Evolutionary conservation across 2,329 filamentous ascomycete genomes (phyloP).

Genomic region (Pseudogymnoascus sp.): DNA sequence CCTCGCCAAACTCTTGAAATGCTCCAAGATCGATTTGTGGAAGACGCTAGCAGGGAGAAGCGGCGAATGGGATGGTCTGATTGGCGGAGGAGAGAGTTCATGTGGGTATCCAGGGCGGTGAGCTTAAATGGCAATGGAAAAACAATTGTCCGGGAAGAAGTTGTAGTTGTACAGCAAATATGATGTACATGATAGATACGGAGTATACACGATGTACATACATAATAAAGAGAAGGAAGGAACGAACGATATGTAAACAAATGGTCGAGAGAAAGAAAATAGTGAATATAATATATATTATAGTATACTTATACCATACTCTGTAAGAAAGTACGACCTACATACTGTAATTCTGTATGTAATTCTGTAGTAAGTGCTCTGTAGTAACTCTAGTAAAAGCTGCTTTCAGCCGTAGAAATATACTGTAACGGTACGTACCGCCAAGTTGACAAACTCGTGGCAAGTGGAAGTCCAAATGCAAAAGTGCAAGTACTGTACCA

Average conservation of each 20-base stretch:
- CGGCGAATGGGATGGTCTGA: neutral
- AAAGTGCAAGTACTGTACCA: too few species aligned
- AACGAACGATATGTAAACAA: too few species aligned
- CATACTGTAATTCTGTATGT: too few species aligned
- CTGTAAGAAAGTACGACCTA: too few species aligned
- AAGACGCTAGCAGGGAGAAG: constrained; percentile 4
- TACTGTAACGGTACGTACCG: neutral
- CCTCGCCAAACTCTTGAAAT: constrained; percentile 10
- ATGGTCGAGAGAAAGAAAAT: too few species aligned
- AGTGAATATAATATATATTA: too few species aligned
- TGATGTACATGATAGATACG: too few species aligned
- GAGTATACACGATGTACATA: neutral
- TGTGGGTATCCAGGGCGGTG: constrained; percentile 8
- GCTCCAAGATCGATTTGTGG: constrained; percentile 8
- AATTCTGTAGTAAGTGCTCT: too few species aligned
- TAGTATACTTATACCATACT: too few species aligned
- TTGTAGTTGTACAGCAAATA: neutral
- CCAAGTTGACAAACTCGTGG: neutral
- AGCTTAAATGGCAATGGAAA: neutral
- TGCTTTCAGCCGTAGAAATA: neutral
- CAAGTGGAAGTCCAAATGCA: neutral
- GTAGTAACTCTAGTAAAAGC: neutral
- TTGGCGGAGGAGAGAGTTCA: neutral
- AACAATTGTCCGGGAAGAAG: neutral
- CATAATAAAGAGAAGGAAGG: neutral